Percentiles rank a stretch among this genome's conserved stretches.
These are phyloP conservation scores for Gentiana macrophylla DNA, from an alignment of 257 asterid genomes.

Conservation along the genomic window DNA sequence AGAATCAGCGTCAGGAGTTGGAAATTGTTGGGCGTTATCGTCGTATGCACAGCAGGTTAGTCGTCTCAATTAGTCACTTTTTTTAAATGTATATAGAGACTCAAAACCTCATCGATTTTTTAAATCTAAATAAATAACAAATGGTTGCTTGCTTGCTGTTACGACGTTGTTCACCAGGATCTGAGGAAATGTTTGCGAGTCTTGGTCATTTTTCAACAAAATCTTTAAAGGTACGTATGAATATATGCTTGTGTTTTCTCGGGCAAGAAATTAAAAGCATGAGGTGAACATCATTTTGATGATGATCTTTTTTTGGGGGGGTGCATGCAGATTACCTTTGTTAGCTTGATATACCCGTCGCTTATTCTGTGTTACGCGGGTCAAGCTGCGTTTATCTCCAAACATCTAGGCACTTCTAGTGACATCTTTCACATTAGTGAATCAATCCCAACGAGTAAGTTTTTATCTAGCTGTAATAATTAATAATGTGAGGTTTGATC, in stretches of 20 bases:
- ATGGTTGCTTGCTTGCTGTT: too few species aligned
- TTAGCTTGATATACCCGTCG: constrained; percentile 71
- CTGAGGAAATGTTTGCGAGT: constrained; percentile 89
- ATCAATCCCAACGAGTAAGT: constrained; percentile 76
- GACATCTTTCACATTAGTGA: constrained; percentile 70
- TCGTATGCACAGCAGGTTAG: constrained; percentile 79
- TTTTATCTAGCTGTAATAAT: constrained; percentile 4
- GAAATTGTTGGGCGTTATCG: constrained; percentile 69
- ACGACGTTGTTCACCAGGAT: constrained; percentile 42
- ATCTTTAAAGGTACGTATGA: constrained; percentile 58
- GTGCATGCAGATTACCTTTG: constrained; percentile 55
- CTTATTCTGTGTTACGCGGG: constrained; percentile 85
- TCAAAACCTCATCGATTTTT: background rate
- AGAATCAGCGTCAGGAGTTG: constrained; percentile 45
- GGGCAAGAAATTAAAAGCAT: background rate
- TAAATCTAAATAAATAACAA: background rate
- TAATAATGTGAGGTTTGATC: constrained; percentile 1
- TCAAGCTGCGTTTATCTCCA: constrained; percentile 74
- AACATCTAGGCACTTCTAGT: constrained; percentile 19
- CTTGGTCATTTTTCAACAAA: constrained; percentile 86
- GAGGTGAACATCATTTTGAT: background rate
- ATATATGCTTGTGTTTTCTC: background rate
- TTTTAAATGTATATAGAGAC: background rate
- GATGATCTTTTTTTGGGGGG: constrained; percentile 1
- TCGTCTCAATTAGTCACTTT: constrained; percentile 10